Evolutionary conservation across 805 yeast species (phyloP).

Genomic region (Clavispora phyllophila): DNA sequence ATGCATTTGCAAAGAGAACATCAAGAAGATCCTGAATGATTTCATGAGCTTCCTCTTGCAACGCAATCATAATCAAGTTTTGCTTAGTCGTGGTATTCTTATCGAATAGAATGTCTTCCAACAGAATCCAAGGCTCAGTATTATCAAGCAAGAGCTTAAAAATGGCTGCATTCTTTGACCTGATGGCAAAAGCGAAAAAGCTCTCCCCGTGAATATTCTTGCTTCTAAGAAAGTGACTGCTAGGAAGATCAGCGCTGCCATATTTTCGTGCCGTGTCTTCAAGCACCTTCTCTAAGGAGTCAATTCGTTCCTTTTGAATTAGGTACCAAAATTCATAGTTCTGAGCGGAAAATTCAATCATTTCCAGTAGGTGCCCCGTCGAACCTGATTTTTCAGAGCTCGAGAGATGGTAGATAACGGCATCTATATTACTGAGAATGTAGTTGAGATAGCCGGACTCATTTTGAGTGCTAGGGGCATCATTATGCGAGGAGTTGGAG

Average conservation of each 20-base stretch:
- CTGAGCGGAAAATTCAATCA: slow-evolving; percentile 37
- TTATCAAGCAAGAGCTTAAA: slow-evolving; percentile 44
- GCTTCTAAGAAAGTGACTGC: slow-evolving; percentile 20
- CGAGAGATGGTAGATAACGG: slow-evolving; percentile 61
- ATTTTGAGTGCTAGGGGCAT: background rate
- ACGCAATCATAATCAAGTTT: slow-evolving; percentile 56
- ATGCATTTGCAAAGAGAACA: slow-evolving; percentile 38
- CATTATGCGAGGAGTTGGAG: slow-evolving; percentile 9
- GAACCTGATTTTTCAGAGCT: slow-evolving; percentile 2
- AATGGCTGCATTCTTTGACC: slow-evolving; percentile 38
- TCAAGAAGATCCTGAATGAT: slow-evolving; percentile 42
- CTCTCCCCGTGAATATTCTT: slow-evolving; percentile 59
- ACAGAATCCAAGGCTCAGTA: slow-evolving; percentile 46
- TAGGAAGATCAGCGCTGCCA: slow-evolving; percentile 14
- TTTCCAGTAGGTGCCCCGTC: slow-evolving; percentile 24
- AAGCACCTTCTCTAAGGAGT: slow-evolving; percentile 13
- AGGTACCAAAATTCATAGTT: slow-evolving; percentile 54
- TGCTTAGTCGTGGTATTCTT: slow-evolving; percentile 45
- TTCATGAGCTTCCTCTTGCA: slow-evolving; percentile 48
- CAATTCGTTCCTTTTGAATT: slow-evolving; percentile 31
- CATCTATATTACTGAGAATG: slow-evolving; percentile 78
- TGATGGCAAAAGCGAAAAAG: slow-evolving; percentile 57
- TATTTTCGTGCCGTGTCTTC: slow-evolving; percentile 6
- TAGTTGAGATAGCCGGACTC: slow-evolving; percentile 67
- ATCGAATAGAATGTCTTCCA: slow-evolving; percentile 68